Conservation (phyloP, 106 monocot species). For the Alisma plantagoaquatica region DNA sequence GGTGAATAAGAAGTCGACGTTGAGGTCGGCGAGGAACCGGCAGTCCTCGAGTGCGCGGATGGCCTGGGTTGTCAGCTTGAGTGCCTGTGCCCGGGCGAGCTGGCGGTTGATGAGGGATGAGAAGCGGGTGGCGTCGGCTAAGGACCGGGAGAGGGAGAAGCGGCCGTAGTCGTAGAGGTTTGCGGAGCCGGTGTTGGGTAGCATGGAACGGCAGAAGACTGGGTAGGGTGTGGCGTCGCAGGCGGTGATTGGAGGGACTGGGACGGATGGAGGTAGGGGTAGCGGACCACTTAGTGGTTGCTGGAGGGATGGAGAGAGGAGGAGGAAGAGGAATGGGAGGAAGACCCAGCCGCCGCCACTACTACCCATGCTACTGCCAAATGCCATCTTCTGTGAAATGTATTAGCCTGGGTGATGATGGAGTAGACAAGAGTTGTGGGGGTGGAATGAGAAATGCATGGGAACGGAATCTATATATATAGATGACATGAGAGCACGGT, state of each 20-base stretch:
- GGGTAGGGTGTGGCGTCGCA: constrained; percentile 43
- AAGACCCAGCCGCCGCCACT: too few relatives aligned
- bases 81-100: not conserved
- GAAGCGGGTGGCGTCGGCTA: constrained; percentile 25
- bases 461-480: too few relatives aligned
- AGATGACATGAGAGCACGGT: too few relatives aligned
- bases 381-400: too few relatives aligned
- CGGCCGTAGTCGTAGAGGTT: constrained; percentile 42
- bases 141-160: constrained; percentile 40
- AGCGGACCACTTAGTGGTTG: too few relatives aligned
- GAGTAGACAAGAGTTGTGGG: too few relatives aligned
- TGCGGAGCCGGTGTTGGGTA: constrained; percentile 7
- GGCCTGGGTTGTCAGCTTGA: not conserved
- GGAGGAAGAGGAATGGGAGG: not conserved
- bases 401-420: too few relatives aligned
- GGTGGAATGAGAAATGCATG: too few relatives aligned
- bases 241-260: constrained; percentile 18
- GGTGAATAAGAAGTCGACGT: constrained; percentile 14
- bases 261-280: constrained; percentile 23
- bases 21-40: constrained; percentile 13
- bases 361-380: too few relatives aligned
- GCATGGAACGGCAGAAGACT: constrained; percentile 31
- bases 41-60: constrained; percentile 21
- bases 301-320: constrained; percentile 2
- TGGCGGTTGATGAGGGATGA: constrained; percentile 17